A percentile compares a stretch with the other conserved stretches of the same genome.
Evolutionary conservation across 306 rosid genomes (phyloP).

Genomic region (Lotus japonicus): DNA sequence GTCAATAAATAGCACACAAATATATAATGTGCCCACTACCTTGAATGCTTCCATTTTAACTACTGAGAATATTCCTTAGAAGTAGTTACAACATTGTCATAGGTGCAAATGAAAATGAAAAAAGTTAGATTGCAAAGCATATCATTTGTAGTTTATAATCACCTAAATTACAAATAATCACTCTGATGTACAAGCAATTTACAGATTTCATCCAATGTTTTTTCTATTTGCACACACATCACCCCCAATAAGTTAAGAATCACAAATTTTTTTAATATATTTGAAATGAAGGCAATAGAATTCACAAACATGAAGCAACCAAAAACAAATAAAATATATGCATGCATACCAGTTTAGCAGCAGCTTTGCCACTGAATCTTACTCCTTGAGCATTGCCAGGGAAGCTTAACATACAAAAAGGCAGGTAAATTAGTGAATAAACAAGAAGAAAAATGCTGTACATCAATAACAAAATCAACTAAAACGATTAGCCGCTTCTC

Average conservation of each 20-base stretch:
- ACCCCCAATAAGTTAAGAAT: neutral
- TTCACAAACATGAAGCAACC: neutral
- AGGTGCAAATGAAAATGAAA: neutral
- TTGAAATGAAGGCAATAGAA: neutral
- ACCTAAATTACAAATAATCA: neutral
- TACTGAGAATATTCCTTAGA: neutral
- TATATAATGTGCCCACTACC: neutral
- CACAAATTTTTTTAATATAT: neutral
- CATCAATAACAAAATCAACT: neutral
- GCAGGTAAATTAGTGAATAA: too few species aligned
- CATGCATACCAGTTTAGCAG: constrained; percentile 23
- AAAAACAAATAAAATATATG: neutral
- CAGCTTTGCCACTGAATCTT: constrained; percentile 25
- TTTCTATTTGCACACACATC: neutral
- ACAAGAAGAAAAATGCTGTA: neutral
- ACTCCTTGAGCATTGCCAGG: constrained; percentile 59
- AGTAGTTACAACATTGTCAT: neutral
- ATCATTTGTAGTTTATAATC: neutral
- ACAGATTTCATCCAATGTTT: neutral
- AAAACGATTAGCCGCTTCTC: too few species aligned
- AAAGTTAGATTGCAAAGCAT: neutral
- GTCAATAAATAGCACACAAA: neutral
- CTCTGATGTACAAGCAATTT: neutral
- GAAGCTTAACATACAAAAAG: constrained; percentile 19
- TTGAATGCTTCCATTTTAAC: neutral